Base-by-base conservation (phyloP, 345 rosid genomes). In the Sisymbrium irio region DNA sequence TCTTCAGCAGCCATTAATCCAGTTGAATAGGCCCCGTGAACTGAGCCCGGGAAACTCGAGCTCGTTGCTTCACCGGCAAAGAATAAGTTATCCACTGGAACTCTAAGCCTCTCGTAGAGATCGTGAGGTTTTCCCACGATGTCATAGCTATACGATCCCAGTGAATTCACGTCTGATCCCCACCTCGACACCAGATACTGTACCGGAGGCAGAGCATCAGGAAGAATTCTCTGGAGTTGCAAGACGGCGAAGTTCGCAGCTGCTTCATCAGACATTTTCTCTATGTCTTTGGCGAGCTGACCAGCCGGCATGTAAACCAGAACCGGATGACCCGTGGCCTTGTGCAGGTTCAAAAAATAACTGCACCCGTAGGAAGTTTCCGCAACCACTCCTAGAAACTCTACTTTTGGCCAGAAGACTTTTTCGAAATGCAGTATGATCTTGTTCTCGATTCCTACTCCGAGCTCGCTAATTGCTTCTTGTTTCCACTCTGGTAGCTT, bases 261-360 rank as follows among this genome's bases (percentile, higher is more conserved):
- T 74, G 89, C 96, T 83, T 89, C 97, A 84, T 95, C 98, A 72
- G 97, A 84, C 98, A 92, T 88, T 79, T 90, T 95, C 84, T 92
- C 98, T 28, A 95, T 87, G 86, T 92, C 99, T 65, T 78, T 87
- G 37, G 99, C 98, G 32, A 95, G 88, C 91, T 90, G 90, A 80
- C 99, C 98, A 8, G 97, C 97, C 58, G 99, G 97, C 98, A 92
- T 92, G 79, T 95, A 92, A 40, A 95, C 92, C 17, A 95, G 98
- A 67, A 92, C 92, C 30, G 91, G 67, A 47, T 88, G 93, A 40
- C 94, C 88, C 0, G 97, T 95, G 53, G 97, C 97, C 86, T 95
- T 95, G 83, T 95, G 97, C 69, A 95, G 99, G 81, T 95, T 95
- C 62, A 95, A 82, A 60, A 92, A 95, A 82, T 95, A 95, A 82